Conservation (phyloP, 306 rosid genomes). For the Comarum palustre region DNA sequence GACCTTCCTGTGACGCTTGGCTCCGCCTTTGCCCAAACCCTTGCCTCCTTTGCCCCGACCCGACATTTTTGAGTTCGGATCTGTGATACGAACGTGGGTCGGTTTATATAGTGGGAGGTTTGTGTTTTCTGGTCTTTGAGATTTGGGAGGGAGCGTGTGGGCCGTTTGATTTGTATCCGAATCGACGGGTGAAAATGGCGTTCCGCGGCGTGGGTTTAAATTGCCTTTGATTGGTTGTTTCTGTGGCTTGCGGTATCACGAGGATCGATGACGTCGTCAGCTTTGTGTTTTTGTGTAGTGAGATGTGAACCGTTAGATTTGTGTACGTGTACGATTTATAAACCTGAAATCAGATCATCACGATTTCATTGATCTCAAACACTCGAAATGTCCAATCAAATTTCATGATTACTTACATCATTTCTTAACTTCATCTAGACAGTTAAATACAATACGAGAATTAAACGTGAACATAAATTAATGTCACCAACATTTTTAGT, state of each 20-base stretch:
- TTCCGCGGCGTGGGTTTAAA: neutral
- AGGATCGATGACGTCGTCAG: constrained; percentile 1
- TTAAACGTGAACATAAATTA: too few relatives aligned
- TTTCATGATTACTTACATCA: too few relatives aligned
- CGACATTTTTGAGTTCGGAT: constrained; percentile 44
- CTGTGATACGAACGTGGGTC: too few relatives aligned
- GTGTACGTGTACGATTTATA: neutral
- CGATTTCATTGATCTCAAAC: too few relatives aligned
- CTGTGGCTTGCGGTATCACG: neutral
- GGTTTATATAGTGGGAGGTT: neutral
- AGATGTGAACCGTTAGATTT: neutral
- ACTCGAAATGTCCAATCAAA: too few relatives aligned
- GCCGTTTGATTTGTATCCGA: neutral
- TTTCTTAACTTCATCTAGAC: too few relatives aligned
- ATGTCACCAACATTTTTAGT: too few relatives aligned
- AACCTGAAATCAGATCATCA: too few relatives aligned
- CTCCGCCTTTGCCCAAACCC: constrained; percentile 55
- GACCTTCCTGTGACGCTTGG: constrained; percentile 46
- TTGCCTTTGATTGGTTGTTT: neutral
- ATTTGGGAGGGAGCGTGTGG: neutral
- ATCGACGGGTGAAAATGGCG: neutral
- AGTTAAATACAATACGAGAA: too few relatives aligned
- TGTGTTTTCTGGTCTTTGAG: neutral
- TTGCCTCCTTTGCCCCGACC: constrained; percentile 57
- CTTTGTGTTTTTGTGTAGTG: neutral